Evolutionary conservation across 2,329 filamentous ascomycete genomes (phyloP), one percentile per base, ranked within the genome.

Genomic region (Diaporthe aspalathi): DNA sequence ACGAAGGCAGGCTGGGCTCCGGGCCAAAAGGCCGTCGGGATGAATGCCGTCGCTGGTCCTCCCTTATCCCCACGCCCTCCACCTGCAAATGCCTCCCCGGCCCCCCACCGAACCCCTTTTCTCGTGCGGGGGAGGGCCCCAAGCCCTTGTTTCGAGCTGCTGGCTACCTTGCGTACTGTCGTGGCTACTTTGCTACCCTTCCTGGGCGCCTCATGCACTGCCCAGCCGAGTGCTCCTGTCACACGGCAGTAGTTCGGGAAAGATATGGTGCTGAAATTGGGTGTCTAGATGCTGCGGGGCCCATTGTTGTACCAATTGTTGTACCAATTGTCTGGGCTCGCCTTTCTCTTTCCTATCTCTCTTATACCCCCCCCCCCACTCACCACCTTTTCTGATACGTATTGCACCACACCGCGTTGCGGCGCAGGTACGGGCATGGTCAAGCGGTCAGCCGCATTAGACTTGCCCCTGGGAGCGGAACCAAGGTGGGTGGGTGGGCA

Each of bases 211-310:
- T 47, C 9, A 22, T 62, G 56, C 24, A 27, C 38, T 62, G 40
- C n/a, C 24, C 35, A 38, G 35, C 11, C 57, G 20, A 32, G 40
- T 47, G 20, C 57, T 47, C 27, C 57, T 47, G 57, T 62, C 57
- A 27, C 5, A 62, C 57, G 24, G 57, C 57, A 62, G 57, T 62
- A 62, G 57, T 47, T 22, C 40, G 57, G 43, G 40, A 22, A 22
- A 22, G 5, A 12, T 2, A 47, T 60, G 17, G 57, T 62, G 57
- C 57, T 27, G 27, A 47, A 62, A 62, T 32, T 47, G 38, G 52
- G 56, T 62, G 17, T 47, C 43, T 27, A 62, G 57, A 62, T 62
- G 40, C 57, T 32, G 57, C 57, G 27, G 40, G 40, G 27, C 57
- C 27, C 27, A 29, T 47, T 62, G 57, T 62, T 16, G 24, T 27